phyloP scores from a whole-genome alignment of 225 moss, liverwort and hornwort species.

The Pseudisothecium myosuroides region DNA sequence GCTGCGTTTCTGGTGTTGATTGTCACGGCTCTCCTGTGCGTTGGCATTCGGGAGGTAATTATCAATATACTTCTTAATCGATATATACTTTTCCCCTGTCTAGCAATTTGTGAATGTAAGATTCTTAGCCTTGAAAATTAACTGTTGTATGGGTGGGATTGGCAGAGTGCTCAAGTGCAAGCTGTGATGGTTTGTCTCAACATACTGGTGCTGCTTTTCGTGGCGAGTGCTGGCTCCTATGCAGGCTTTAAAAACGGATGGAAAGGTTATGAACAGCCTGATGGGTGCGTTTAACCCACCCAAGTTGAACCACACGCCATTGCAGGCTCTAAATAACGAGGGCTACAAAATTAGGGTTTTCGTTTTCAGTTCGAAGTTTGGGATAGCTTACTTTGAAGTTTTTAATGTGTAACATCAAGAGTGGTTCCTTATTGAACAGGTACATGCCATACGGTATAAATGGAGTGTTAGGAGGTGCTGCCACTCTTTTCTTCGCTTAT shows the following conservation, averaged over 20 bases:
- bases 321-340: background rate
- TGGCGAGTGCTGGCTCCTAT: conserved; percentile 59
- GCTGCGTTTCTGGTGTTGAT: conserved; percentile 57
- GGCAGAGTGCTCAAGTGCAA: conserved; percentile 85
- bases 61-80: background rate
- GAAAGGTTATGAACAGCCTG: conserved; percentile 75
- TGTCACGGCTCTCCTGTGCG: conserved; percentile 59
- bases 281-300: conserved; percentile 25
- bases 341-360: background rate
- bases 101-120: background rate
- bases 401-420: background rate
- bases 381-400: background rate
- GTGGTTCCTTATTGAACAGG: conserved; percentile 12
- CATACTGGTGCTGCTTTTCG: conserved; percentile 77
- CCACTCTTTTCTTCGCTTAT: conserved; percentile 90
- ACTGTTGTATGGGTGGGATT: background rate
- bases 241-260: conserved; percentile 75
- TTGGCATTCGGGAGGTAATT: conserved; percentile 63
- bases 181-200: conserved; percentile 69
- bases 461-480: conserved; percentile 88
- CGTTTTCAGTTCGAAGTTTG: background rate
- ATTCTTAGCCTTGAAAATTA: background rate
- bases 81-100: background rate
- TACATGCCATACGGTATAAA: conserved; percentile 79
- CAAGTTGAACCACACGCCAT: background rate